Base-by-base conservation (phyloP, 495 filamentous ascomycete species). In the Tetracladium marchalianum region DNA sequence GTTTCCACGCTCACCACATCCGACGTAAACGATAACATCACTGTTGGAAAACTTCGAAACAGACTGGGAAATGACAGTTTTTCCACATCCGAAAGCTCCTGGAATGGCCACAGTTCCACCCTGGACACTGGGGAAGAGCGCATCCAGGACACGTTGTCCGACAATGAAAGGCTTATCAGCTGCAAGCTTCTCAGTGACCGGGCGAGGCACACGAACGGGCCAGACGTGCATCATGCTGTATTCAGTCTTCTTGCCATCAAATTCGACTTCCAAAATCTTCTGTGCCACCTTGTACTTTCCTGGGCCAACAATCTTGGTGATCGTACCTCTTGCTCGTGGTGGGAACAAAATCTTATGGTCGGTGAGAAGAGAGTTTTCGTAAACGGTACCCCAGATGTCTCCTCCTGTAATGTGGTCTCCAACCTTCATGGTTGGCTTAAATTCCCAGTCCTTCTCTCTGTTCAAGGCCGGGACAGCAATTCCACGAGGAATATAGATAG, bases 1-100 rank as follows among this genome's bases (percentile, higher is more conserved):
- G 62, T 97, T 99, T 55, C 92, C 92, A 50, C 92, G 88, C 73
- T 99, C 92, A 58, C 92, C 92, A 60, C 93, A 95, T 38, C 92
- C 92, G 52, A 99, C 92, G 65, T 99, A 97, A 56, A 99, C 84
- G 54, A 99, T 97, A 61, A 95, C 87, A 66, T 99, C 93, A 62
- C 84, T 90, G 78, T 99, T 99, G 47, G 92, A 99, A 73, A 96
- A 99, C 66, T 99, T 99, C 62, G 92, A 97, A 49, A 99, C 82
- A 49, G 83, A 87, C 70, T 99, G 93, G 54, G 82, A 88, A 68
- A 99, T 99, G 65, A 99, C 92, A 50, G 92, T 99, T 79, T 99
- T 99, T 55, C 92, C 92, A 62, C 93, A 99, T 53, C 92, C 93
- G 65, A 99, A 99, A 64, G 92, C 92, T 60, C 92, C 93, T 11